These are phyloP conservation scores for Alloteropsis semialata DNA, from an alignment of 176 grass and related monocot species.

Conservation along the genomic window DNA sequence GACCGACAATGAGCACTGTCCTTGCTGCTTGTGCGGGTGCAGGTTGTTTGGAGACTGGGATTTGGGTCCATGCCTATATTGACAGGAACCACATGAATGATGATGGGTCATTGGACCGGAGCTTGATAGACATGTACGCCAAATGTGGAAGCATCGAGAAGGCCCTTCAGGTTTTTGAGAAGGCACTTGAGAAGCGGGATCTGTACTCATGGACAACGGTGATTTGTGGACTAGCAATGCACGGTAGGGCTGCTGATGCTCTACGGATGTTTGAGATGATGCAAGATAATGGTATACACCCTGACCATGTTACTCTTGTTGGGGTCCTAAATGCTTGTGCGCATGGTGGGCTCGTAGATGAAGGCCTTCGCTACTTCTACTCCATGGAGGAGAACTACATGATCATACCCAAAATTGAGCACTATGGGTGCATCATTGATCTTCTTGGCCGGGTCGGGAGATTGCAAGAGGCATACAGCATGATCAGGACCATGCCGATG, in stretches of 20 bases:
- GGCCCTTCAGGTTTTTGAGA: slow-evolving; percentile 69
- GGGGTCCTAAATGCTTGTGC: slow-evolving; percentile 74
- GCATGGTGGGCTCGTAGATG: slow-evolving; percentile 64
- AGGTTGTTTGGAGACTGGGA: slow-evolving; percentile 58
- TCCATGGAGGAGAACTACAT: slow-evolving; percentile 56
- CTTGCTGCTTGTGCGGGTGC: slow-evolving; percentile 52
- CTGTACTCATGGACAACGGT: slow-evolving; percentile 72
- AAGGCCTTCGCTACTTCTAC: slow-evolving; percentile 57
- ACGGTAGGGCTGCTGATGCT: slow-evolving; percentile 59
- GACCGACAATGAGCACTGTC: slow-evolving; percentile 54
- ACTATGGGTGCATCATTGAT: slow-evolving; percentile 82
- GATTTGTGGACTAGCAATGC: slow-evolving; percentile 74
- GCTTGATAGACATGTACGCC: slow-evolving; percentile 74
- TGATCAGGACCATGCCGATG: slow-evolving; percentile 67
- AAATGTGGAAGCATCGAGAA: slow-evolving; percentile 74
- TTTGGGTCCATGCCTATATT: slow-evolving; percentile 57
- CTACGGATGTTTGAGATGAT: slow-evolving; percentile 57
- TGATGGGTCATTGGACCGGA: slow-evolving; percentile 38
- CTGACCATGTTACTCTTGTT: slow-evolving; percentile 71
- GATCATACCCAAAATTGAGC: slow-evolving; percentile 56
- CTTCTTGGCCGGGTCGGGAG: slow-evolving; percentile 62
- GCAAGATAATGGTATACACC: slow-evolving; percentile 41
- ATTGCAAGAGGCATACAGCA: slow-evolving; percentile 63
- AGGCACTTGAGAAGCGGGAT: slow-evolving; percentile 49
- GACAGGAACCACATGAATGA: slow-evolving; percentile 44